These are phyloP conservation scores for Exophiala sideris DNA, from an alignment of 2,329 filamentous ascomycete genomes.

Conservation along the genomic window DNA sequence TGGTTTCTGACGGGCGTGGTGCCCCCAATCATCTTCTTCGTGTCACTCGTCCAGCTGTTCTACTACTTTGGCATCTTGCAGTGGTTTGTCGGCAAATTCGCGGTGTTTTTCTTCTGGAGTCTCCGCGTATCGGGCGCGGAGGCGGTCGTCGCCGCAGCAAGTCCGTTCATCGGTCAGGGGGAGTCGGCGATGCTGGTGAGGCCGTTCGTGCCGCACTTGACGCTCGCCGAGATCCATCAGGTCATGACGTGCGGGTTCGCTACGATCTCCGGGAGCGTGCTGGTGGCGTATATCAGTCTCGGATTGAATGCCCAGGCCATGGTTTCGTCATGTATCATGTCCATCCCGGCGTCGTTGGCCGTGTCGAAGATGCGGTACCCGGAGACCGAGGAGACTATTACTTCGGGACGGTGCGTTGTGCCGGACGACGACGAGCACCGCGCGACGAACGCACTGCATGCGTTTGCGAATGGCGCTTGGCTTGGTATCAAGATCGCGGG, in stretches of 20 bases:
- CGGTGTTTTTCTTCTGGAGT: constrained; percentile 85
- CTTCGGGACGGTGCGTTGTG: constrained; percentile 74
- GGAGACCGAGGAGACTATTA: constrained; percentile 81
- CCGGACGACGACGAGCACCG: constrained; percentile 74
- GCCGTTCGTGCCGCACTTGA: constrained; percentile 81
- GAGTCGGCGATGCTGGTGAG: constrained; percentile 91
- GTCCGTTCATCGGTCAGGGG: constrained; percentile 90
- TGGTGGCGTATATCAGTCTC: constrained; percentile 80
- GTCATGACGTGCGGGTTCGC: constrained; percentile 91
- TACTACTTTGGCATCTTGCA: constrained; percentile 79
- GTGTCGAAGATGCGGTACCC: constrained; percentile 88
- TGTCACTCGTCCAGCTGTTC: constrained; percentile 81
- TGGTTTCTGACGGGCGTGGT: constrained; percentile 78
- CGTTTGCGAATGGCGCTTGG: constrained; percentile 81
- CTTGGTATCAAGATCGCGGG: constrained; percentile 81
- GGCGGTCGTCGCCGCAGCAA: constrained; percentile 88
- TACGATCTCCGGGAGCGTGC: constrained; percentile 82
- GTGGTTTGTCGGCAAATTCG: constrained; percentile 86
- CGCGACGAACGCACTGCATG: constrained; percentile 77
- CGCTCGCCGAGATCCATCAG: constrained; percentile 83
- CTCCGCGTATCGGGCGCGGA: constrained; percentile 86
- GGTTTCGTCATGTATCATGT: constrained; percentile 92
- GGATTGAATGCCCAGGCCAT: constrained; percentile 81
- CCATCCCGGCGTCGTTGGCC: constrained; percentile 84
- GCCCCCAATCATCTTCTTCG: constrained; percentile 96